Evolutionary conservation across 768 basidiomycete species (phyloP), one percentile per base, ranked within the genome.

Genomic region (Terana coerulea): DNA sequence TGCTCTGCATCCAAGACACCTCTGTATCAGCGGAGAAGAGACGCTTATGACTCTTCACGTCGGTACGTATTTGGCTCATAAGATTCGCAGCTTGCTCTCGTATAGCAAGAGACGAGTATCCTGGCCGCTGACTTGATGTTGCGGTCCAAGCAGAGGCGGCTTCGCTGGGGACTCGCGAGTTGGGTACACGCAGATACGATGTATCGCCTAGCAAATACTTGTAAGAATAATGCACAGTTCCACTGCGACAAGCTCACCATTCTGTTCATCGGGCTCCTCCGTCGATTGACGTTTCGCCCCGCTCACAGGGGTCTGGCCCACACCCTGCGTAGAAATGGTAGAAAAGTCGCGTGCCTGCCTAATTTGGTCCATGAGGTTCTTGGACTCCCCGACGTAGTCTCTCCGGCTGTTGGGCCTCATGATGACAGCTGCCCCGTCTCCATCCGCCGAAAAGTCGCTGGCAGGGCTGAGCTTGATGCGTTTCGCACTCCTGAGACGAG

Each of bases 51-150:
- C 82, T 78, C 60, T 80, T 83, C 76, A 91, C 81, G 59, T 90
- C 88, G 51, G 75, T 78, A 67, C 86, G 86, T 57, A 94, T 91
- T 57, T 91, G 88, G 22, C 86, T 86, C 88, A 95, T 92, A 40
- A 95, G 68, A 22, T 75, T 81, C 8, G 81, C 87, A 11, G 89
- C 92, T 58, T 90, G 83, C 58, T 81, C 74, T 35, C 91, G 80
- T 64, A 89, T 89, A 8, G 77, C 78, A 19, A 82, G 72, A 7
- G 88, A 84, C 0, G 86, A 83, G 52, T 80, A 79, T 2, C 72
- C 59, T 17, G 69, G 69, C 10, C 65, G 64, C 19, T 65, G 67
- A 9, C 65, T 64, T 14, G 69, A 62, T 1, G 59, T 60, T 1
- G 57, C 40, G 8, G 61, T 63, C 37, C 62, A 63, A 22, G 59